Conservation (phyloP, 2,329 filamentous ascomycete genomes). For the Trichoderma polysporum region DNA sequence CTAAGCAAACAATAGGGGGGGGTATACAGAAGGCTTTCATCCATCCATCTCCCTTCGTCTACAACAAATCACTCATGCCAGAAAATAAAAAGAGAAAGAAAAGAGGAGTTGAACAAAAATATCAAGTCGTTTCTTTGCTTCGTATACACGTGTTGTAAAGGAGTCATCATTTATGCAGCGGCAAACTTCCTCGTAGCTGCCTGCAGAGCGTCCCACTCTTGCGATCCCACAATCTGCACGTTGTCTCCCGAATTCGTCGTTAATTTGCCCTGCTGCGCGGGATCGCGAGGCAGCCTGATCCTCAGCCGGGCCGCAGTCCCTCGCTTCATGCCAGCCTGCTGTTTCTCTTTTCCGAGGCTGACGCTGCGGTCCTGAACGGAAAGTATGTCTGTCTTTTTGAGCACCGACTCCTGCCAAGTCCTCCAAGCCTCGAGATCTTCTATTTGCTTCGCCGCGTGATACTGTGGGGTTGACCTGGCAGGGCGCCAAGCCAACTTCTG, state of each 20-base stretch:
- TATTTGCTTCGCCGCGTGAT: conserved; percentile 62
- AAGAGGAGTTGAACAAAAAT: neutral
- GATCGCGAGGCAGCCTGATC: conserved; percentile 47
- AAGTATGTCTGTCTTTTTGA: conserved; percentile 52
- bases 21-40: conserved; percentile 17
- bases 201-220: conserved; percentile 57
- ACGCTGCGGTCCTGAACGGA: conserved; percentile 26
- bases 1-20: conserved; percentile 5
- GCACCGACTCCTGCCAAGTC: conserved; percentile 55
- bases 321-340: conserved; percentile 29
- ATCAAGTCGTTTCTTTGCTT: conserved; percentile 5
- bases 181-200: conserved; percentile 37
- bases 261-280: conserved; percentile 41
- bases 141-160: neutral
- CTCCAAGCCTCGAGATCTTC: conserved; percentile 66
- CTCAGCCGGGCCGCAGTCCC: conserved; percentile 48
- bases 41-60: neutral
- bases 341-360: conserved; percentile 30
- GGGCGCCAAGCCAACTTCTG: conserved; percentile 67
- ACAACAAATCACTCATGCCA: conserved; percentile 6
- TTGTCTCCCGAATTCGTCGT: conserved; percentile 32
- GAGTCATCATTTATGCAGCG: conserved; percentile 26
- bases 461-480: conserved; percentile 61
- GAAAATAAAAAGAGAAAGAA: neutral
- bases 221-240: conserved; percentile 51